These are phyloP conservation scores for Ophiobolus disseminans DNA, from an alignment of 2,329 filamentous ascomycete genomes.

Conservation along the genomic window DNA sequence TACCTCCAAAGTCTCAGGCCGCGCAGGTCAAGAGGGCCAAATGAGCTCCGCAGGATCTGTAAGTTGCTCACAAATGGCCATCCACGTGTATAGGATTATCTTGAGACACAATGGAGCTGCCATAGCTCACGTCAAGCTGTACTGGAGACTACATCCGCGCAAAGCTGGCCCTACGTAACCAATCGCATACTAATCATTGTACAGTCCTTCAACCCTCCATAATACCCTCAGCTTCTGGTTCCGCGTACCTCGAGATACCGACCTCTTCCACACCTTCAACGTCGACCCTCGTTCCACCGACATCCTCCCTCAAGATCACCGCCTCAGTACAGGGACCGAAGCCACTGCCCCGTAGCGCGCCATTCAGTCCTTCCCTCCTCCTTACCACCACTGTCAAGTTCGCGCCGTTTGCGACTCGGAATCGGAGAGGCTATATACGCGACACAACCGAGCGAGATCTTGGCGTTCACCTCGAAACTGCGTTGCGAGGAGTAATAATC, in stretches of 20 bases:
- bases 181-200: constrained; percentile 19
- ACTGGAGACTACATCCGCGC: too few relatives aligned
- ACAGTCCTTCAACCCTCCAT: constrained; percentile 88
- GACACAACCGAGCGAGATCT: constrained; percentile 88
- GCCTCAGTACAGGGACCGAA: constrained; percentile 94
- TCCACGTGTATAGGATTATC: too few relatives aligned
- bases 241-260: constrained; percentile 77
- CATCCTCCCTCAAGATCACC: constrained; percentile 82
- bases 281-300: constrained; percentile 59
- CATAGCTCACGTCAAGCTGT: neutral
- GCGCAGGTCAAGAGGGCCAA: constrained; percentile 66
- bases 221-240: constrained; percentile 91
- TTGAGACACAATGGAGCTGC: neutral
- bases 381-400: constrained; percentile 96
- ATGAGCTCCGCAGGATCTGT: constrained; percentile 87
- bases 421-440: constrained; percentile 82
- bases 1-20: constrained; percentile 57
- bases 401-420: constrained; percentile 87
- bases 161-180: too few relatives aligned
- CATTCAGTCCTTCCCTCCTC: constrained; percentile 91
- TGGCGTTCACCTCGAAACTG: constrained; percentile 88
- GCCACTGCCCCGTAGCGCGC: constrained; percentile 85
- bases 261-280: constrained; percentile 50
- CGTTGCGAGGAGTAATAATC: constrained; percentile 86
- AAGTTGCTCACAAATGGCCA: constrained; percentile 50